Percentiles rank a stretch among this genome's conserved stretches.
phyloP scores from a whole-genome alignment of 2,329 filamentous ascomycete genomes.

The Fonsecaea multimorphosa region DNA sequence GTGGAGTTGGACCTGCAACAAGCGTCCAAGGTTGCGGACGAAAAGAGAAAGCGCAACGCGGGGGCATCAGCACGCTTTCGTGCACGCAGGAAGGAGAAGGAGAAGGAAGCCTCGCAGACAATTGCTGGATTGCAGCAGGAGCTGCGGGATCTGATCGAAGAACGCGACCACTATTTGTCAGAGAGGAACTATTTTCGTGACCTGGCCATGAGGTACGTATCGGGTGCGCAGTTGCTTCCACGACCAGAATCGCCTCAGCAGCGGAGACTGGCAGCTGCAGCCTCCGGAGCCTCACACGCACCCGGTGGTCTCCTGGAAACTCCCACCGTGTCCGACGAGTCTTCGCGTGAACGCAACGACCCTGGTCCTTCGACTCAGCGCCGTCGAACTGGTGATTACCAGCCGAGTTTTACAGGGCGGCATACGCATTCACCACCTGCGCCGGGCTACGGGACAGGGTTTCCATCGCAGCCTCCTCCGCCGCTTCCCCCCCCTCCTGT shows the following conservation, averaged over 20 bases:
- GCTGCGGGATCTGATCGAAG: conserved; percentile 69
- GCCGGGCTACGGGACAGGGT: conserved; percentile 19
- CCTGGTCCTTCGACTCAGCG: conserved; percentile 33
- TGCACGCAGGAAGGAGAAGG: conserved; percentile 80
- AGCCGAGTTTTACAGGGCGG: conserved; percentile 29
- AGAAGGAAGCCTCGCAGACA: conserved; percentile 72
- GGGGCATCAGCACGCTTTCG: conserved; percentile 84
- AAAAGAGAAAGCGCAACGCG: conserved; percentile 84
- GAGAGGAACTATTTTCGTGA: conserved; percentile 75
- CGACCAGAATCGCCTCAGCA: conserved; percentile 39
- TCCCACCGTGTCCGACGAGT: conserved; percentile 27
- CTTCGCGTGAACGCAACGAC: conserved; percentile 32
- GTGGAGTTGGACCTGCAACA: conserved; percentile 70
- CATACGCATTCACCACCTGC: conserved; percentile 29
- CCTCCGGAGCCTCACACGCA: conserved; percentile 8
- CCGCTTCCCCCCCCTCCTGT: conserved; percentile 30
- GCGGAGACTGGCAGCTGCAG: conserved; percentile 17
- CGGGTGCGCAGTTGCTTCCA: conserved; percentile 36
- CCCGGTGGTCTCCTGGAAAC: conserved; percentile 21
- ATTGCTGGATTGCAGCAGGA: conserved; percentile 73
- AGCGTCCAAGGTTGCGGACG: conserved; percentile 80
- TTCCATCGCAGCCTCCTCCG: conserved; percentile 27
- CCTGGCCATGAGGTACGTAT: conserved; percentile 60
- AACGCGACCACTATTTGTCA: conserved; percentile 74
- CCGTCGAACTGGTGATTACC: conserved; percentile 38